Conservation (phyloP, 2,329 filamentous ascomycete genomes). For the Nothophaeocryptopus gaeumannii region DNA sequence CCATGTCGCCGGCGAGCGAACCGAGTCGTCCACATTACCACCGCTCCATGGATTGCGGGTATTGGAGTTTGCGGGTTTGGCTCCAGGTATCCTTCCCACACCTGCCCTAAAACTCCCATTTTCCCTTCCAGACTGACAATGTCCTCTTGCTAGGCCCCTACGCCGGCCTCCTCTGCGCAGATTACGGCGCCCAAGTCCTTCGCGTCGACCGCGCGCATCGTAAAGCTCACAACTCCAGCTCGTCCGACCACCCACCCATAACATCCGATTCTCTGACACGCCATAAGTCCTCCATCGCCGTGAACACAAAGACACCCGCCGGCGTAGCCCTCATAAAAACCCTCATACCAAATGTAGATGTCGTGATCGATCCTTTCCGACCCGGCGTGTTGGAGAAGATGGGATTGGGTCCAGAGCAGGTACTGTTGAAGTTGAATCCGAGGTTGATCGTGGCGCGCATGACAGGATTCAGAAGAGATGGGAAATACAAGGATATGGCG, state of each 20-base stretch:
- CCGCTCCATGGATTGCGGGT: constrained; percentile 60
- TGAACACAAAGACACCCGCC: constrained; percentile 69
- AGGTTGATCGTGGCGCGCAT: constrained; percentile 78
- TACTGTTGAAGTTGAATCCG: constrained; percentile 66
- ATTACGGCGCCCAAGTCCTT: constrained; percentile 83
- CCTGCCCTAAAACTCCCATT: not conserved
- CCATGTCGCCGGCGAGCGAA: constrained; percentile 2
- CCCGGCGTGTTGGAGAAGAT: constrained; percentile 86
- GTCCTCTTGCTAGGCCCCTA: constrained; percentile 65
- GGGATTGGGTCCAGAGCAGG: constrained; percentile 67
- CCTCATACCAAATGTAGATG: constrained; percentile 64
- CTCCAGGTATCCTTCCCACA: constrained; percentile 40
- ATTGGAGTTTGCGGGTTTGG: constrained; percentile 64
- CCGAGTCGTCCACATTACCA: constrained; percentile 32
- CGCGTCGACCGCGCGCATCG: constrained; percentile 69
- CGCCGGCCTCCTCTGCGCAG: constrained; percentile 81
- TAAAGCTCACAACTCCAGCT: constrained; percentile 37
- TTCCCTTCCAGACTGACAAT: not conserved
- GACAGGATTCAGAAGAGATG: constrained; percentile 86
- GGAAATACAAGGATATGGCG: constrained; percentile 81
- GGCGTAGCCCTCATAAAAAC: constrained; percentile 66
- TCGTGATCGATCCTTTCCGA: constrained; percentile 90
- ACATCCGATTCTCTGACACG: constrained; percentile 73
- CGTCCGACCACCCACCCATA: constrained; percentile 34
- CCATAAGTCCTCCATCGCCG: constrained; percentile 73